Evolutionary conservation across 192 early-diverging fungal species (phyloP).

Genomic region (Backusella westeae): DNA sequence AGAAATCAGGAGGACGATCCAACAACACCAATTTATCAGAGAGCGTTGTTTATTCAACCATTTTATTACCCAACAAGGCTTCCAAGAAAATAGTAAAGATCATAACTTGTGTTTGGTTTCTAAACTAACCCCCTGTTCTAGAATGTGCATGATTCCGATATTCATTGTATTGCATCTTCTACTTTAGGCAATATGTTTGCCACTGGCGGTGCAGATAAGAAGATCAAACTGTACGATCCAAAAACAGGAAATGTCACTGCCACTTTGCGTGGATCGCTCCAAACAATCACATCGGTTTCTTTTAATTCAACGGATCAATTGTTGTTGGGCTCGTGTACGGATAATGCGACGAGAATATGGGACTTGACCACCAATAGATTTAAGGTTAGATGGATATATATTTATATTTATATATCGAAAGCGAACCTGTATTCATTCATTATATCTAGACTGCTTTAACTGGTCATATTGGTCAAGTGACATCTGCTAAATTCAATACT

Average conservation of each 20-base stretch:
- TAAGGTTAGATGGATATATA: constrained; percentile 41
- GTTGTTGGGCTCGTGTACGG: constrained; percentile 82
- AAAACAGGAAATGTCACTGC: constrained; percentile 61
- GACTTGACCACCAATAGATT: constrained; percentile 71
- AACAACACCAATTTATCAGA: not conserved
- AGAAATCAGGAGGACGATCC: not conserved
- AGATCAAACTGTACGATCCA: constrained; percentile 76
- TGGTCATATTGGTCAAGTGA: constrained; percentile 94
- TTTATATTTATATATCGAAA: not conserved
- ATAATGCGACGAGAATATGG: constrained; percentile 90
- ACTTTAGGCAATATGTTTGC: constrained; percentile 68
- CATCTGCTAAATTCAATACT: constrained; percentile 78
- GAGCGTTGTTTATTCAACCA: not conserved
- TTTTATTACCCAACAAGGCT: constrained; percentile 40
- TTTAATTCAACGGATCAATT: constrained; percentile 71
- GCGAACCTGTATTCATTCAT: not conserved
- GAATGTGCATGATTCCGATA: constrained; percentile 73
- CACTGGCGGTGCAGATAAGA: constrained; percentile 79
- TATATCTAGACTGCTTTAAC: constrained; percentile 81
- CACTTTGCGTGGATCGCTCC: constrained; percentile 78
- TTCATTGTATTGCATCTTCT: constrained; percentile 77
- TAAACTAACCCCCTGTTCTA: constrained; percentile 26
- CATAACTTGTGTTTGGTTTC: not conserved
- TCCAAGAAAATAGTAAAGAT: constrained; percentile 40
- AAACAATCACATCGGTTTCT: constrained; percentile 79